A percentile compares a stretch with the other conserved stretches of the same genome.
Evolutionary conservation across 768 basidiomycete genomes (phyloP).

Genomic region (Phaffia tasmanica): DNA sequence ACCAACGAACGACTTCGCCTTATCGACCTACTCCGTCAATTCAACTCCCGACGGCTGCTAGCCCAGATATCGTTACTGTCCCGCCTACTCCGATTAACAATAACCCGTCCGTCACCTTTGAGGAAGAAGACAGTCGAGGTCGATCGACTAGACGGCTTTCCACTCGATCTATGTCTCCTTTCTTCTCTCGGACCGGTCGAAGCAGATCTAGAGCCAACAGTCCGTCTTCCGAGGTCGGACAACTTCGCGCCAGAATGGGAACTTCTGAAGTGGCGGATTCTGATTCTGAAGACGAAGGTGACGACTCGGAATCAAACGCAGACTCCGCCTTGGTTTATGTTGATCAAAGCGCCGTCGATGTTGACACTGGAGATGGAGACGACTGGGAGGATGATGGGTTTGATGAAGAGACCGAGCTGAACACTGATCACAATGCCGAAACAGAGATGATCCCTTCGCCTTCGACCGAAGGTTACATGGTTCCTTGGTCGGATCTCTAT

Average conservation of each 20-base stretch:
- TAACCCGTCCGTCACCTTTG: conserved; percentile 34
- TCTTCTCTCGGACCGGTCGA: conserved; percentile 46
- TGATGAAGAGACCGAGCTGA: conserved; percentile 71
- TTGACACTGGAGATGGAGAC: conserved; percentile 42
- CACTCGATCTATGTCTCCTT: conserved; percentile 64
- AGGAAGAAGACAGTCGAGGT: conserved; percentile 28
- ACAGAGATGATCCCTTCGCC: conserved; percentile 16
- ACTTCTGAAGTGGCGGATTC: conserved; percentile 48
- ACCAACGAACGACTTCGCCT: conserved; percentile 1
- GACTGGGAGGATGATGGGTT: conserved; percentile 47
- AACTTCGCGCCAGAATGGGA: conserved; percentile 40
- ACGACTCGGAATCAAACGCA: conserved; percentile 29
- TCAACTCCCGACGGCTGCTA: conserved; percentile 2
- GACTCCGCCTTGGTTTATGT: conserved; percentile 26
- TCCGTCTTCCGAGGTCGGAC: conserved; percentile 46
- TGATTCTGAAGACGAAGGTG: conserved; percentile 32
- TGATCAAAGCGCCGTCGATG: conserved; percentile 44
- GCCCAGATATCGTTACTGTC: conserved; percentile 34
- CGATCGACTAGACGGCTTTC: conserved; percentile 34
- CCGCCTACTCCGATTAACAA: conserved; percentile 41
- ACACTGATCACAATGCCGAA: conserved; percentile 64
- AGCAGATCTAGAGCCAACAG: conserved; percentile 34
- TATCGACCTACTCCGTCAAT: background rate
- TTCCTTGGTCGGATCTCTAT: conserved; percentile 27
- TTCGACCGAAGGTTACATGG: conserved; percentile 25